A percentile compares a stretch with the other conserved stretches of the same genome.
phyloP scores from a whole-genome alignment of 2,329 filamentous ascomycete species.

The Calonectria pauciramosa region DNA sequence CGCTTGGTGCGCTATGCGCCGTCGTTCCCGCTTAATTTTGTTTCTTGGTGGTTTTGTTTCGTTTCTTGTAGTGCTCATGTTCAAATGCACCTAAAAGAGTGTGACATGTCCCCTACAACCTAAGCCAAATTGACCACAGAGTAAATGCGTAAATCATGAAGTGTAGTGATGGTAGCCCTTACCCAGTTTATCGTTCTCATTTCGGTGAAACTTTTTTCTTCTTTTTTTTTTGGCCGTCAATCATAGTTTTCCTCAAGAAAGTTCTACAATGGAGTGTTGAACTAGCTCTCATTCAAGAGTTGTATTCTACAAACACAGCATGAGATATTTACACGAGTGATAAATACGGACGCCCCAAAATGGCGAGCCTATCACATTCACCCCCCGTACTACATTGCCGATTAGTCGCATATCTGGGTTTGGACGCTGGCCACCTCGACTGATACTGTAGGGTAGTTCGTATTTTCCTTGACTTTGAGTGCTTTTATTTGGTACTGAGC shows the following conservation, averaged over 20 bases:
- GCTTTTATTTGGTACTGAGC: neutral
- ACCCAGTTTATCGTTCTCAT: neutral
- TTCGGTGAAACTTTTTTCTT: too few species aligned
- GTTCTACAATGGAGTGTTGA: neutral
- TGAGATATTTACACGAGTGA: neutral
- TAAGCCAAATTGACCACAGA: neutral
- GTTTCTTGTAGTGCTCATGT: neutral
- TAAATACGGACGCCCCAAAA: neutral
- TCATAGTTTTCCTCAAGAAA: neutral
- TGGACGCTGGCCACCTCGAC: neutral
- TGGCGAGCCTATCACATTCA: neutral
- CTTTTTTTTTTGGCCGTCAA: too few species aligned
- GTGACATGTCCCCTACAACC: neutral
- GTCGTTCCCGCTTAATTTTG: neutral
- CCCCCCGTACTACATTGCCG: too few species aligned
- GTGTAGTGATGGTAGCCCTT: too few species aligned
- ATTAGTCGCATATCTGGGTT: neutral
- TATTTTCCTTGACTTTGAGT: neutral
- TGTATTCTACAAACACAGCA: neutral
- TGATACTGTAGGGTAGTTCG: neutral
- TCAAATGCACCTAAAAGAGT: neutral
- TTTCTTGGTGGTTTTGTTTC: constrained; percentile 15
- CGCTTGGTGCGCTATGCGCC: constrained; percentile 5
- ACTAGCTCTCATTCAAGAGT: neutral
- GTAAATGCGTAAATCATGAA: neutral